A percentile compares a stretch with the other conserved stretches of the same genome.
These are phyloP conservation scores for Ziziphus jujuba DNA, from an alignment of 306 rosid genomes.

Conservation along the genomic window DNA sequence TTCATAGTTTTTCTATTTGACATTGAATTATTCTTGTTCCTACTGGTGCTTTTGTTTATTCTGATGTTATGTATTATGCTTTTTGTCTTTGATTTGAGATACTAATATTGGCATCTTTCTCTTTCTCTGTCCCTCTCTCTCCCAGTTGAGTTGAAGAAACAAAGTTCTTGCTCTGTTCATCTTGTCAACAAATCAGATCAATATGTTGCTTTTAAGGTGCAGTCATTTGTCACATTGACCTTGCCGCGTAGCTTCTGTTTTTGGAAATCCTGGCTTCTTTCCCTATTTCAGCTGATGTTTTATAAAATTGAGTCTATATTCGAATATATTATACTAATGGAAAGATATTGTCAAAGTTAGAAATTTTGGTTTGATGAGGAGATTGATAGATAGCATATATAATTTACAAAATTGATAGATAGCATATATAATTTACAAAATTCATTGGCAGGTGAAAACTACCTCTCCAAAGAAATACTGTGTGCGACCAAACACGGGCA, in stretches of 20 bases:
- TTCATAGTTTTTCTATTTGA: too few relatives aligned
- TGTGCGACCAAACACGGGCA: conserved; percentile 85
- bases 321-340: background rate
- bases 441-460: conserved; percentile 71
- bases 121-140: too few relatives aligned
- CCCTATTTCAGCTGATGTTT: background rate
- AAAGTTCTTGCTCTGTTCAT: conserved; percentile 66
- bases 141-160: conserved; percentile 85
- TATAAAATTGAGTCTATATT: background rate
- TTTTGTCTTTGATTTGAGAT: conserved; percentile 8
- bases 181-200: conserved; percentile 61
- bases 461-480: conserved; percentile 92
- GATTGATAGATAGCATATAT: background rate
- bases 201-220: conserved; percentile 86
- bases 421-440: background rate
- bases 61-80: background rate
- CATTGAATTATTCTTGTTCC: too few relatives aligned
- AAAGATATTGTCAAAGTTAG: background rate
- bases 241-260: background rate
- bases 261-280: background rate
- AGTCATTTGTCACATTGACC: background rate
- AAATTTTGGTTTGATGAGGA: background rate
- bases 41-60: too few relatives aligned
- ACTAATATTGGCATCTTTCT: conserved; percentile 7
- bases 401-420: conserved; percentile 1